phyloP scores from a whole-genome alignment of 179 eudicot species.

The Sideroxylon spinosum region DNA sequence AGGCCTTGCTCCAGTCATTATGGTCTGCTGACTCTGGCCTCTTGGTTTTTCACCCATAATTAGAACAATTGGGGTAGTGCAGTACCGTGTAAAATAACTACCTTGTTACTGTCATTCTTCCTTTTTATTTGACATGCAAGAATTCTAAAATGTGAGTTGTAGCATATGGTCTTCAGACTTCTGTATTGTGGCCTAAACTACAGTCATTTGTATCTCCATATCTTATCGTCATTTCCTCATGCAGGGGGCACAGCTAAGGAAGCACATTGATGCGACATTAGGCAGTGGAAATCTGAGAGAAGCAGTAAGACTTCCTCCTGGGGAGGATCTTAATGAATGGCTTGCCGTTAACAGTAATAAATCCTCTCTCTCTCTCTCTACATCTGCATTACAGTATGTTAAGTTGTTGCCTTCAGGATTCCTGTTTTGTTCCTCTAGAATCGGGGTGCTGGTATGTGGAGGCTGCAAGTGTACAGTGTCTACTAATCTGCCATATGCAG shows the following conservation, averaged over 20 bases:
- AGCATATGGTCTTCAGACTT: neutral
- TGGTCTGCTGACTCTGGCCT: neutral
- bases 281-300: constrained; percentile 96
- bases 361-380: constrained; percentile 29
- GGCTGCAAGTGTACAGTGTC: neutral
- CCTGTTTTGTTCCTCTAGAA: constrained; percentile 10
- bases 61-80: neutral
- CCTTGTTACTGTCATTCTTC: neutral
- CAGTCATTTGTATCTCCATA: neutral
- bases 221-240: constrained; percentile 13
- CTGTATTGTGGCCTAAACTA: neutral
- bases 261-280: constrained; percentile 92
- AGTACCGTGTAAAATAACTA: neutral
- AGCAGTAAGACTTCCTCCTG: constrained; percentile 97
- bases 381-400: neutral
- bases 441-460: constrained; percentile 3
- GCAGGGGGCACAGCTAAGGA: constrained; percentile 93
- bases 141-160: neutral
- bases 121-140: neutral
- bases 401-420: neutral
- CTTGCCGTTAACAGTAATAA: constrained; percentile 90
- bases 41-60: neutral
- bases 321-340: constrained; percentile 97
- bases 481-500: neutral
- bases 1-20: neutral